These are phyloP conservation scores for Kodamaea ohmeri DNA, from an alignment of 1,139 yeast genomes.

Conservation along the genomic window DNA sequence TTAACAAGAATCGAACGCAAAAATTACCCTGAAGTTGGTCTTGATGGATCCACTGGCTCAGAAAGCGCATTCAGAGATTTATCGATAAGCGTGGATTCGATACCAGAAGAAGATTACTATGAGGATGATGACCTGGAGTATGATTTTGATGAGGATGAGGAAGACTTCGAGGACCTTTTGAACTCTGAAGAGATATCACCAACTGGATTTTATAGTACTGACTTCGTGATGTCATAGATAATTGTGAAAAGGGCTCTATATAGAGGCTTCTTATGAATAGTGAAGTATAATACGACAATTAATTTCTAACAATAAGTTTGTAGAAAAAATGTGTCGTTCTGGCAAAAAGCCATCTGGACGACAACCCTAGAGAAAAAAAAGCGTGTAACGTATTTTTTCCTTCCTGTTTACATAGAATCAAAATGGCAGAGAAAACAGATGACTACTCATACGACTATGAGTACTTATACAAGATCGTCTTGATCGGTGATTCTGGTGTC, in stretches of 20 bases:
- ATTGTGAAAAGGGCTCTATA: too few species aligned
- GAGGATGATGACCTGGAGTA: conserved; percentile 9
- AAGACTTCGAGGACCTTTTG: conserved; percentile 9
- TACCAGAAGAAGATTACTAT: conserved; percentile 5
- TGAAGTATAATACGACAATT: conserved; percentile 1
- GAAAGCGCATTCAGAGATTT: background rate
- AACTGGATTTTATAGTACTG: conserved; percentile 8
- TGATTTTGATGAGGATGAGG: conserved; percentile 4
- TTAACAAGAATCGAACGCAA: conserved; percentile 24
- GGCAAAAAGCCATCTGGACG: conserved; percentile 10
- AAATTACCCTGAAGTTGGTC: conserved; percentile 27
- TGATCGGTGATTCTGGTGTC: conserved; percentile 97
- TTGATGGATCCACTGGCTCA: background rate
- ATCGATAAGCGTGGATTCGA: background rate
- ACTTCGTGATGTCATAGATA: conserved; percentile 1
- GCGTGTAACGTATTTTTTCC: background rate
- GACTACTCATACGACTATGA: conserved; percentile 93
- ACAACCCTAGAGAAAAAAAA: conserved; percentile 8
- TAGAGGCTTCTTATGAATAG: too few species aligned
- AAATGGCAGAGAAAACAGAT: conserved; percentile 52
- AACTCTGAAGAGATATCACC: conserved; percentile 5
- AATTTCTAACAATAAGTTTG: too few species aligned
- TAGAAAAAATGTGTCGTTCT: background rate
- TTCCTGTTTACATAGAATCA: conserved; percentile 3
- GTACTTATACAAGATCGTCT: conserved; percentile 88